These are phyloP conservation scores for Ganoderma multipileum DNA, from an alignment of 1,284 basidiomycete species.

Conservation along the genomic window DNA sequence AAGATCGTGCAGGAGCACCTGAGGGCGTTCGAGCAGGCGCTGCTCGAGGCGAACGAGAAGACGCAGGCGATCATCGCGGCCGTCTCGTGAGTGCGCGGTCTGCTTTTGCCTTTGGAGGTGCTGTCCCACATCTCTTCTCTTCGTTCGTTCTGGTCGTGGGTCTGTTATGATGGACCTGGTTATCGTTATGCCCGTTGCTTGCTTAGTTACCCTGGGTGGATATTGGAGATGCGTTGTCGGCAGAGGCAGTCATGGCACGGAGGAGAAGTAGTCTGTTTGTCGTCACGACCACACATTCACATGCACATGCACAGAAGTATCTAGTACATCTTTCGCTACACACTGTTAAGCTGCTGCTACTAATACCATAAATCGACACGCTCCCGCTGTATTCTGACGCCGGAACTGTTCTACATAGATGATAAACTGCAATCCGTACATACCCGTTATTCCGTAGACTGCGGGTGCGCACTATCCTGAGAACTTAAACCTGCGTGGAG, in stretches of 20 bases:
- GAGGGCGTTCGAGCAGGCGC: conserved; percentile 70
- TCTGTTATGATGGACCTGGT: conserved; percentile 11
- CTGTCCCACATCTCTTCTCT: too few species aligned
- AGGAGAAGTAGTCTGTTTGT: conserved; percentile 8
- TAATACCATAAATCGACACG: conserved; percentile 26
- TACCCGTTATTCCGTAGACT: conserved; percentile 12
- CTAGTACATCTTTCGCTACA: conserved; percentile 33
- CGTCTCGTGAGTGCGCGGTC: conserved; percentile 31
- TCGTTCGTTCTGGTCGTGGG: background rate
- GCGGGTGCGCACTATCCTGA: conserved; percentile 43
- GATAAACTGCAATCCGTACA: conserved; percentile 22
- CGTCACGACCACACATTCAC: conserved; percentile 22
- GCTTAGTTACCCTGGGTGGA: conserved; percentile 20
- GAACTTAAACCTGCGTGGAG: conserved; percentile 60
- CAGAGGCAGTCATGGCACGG: background rate
- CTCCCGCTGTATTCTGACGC: conserved; percentile 27
- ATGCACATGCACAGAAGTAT: conserved; percentile 24
- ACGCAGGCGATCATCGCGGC: conserved; percentile 80
- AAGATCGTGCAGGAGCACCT: conserved; percentile 77
- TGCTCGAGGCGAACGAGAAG: conserved; percentile 73
- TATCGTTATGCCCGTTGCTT: conserved; percentile 29
- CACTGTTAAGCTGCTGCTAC: conserved; percentile 23
- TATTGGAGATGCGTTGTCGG: background rate
- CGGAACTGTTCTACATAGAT: conserved; percentile 31
- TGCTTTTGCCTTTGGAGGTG: background rate